Percentiles rank a stretch among this genome's conserved stretches.
phyloP scores from a whole-genome alignment of 179 eudicot genomes.

The Corrigiola litoralis region DNA sequence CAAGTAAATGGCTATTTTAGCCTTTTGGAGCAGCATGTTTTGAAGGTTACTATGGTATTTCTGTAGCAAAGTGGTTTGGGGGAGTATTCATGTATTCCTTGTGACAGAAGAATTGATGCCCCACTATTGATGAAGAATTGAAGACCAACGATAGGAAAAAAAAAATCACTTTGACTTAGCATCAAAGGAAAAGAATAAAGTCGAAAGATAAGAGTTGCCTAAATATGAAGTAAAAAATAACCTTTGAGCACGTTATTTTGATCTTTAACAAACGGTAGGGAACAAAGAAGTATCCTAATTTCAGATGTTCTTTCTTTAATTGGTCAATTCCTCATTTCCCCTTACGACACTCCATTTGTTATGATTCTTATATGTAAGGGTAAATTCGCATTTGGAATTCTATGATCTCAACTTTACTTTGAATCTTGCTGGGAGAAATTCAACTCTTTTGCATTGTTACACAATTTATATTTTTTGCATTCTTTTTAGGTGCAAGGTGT shows the following conservation, averaged over 20 bases:
- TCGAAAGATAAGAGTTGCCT: not conserved
- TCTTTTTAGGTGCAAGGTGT: too few relatives aligned
- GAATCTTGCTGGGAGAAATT: too few relatives aligned
- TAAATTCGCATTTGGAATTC: too few relatives aligned
- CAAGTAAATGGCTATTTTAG: not conserved
- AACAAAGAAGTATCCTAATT: not conserved
- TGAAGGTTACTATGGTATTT: too few relatives aligned
- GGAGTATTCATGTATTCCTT: constrained; percentile 9
- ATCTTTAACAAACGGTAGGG: constrained; percentile 3
- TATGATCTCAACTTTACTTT: too few relatives aligned
- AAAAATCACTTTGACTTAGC: constrained; percentile 7
- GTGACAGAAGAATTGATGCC: not conserved
- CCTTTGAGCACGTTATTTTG: constrained; percentile 5
- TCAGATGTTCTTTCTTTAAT: not conserved
- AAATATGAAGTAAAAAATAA: not conserved
- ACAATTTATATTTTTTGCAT: too few relatives aligned
- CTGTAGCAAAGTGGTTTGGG: not conserved
- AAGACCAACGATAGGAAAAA: not conserved
- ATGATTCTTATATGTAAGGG: too few relatives aligned
- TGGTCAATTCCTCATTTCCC: constrained; percentile 8
- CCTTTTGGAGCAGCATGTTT: too few relatives aligned
- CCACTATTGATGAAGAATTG: not conserved
- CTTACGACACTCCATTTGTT: not conserved
- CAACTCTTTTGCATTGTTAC: too few relatives aligned
- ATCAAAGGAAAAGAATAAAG: not conserved